Base-by-base conservation (phyloP, 2,329 filamentous ascomycete species). In the Exophiala spinifera region DNA sequence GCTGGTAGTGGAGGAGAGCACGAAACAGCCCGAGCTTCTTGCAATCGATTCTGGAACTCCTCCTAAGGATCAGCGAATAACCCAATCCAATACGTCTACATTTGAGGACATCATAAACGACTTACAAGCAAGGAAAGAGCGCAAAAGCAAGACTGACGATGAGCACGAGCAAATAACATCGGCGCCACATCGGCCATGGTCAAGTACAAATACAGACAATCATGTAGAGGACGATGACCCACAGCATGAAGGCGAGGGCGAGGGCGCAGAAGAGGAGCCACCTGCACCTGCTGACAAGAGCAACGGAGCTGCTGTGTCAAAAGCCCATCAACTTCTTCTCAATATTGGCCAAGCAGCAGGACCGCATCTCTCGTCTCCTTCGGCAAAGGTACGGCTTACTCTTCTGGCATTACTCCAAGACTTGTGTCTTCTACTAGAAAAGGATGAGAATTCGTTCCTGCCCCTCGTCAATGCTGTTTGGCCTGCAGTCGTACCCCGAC, bases 381-480 rank as follows among this genome's bases (percentile, higher is more conserved):
- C 90, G 0, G 84, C 91, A 0, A 81, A 83, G 10, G 79, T 99
- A 7, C 85, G 92, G 37, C 84, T 84, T 25, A 89, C 87, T 0
- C 79, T 99, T 3, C 81, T 99, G 8, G 81, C 83, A 14, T 82
- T 97, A 4, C 80, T 97, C 11, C 75, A 80, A 21, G 89, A 85
- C 0, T 86, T 90, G 2, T 81, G 87, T 3, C 82, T 86, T 1
- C 79, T 88, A 1, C 80, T 99, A 2, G 82, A 87, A 0, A 78
- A 77, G 3, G 85, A 96, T 61, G 88, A 96, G 67, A 85, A 91
- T 57, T 83, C 84, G 0, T 96, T 96, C 67, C 74, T 99, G 1
- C 94, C 94, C 0, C 79, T 97, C 0, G 84, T 97, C 63, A 94
- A 97, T 70, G 86, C 87, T 2, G 76, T 97, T 6, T 99, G 92